Conservation (phyloP, 805 yeast species). For the Yamadazyma ubonensis region DNA sequence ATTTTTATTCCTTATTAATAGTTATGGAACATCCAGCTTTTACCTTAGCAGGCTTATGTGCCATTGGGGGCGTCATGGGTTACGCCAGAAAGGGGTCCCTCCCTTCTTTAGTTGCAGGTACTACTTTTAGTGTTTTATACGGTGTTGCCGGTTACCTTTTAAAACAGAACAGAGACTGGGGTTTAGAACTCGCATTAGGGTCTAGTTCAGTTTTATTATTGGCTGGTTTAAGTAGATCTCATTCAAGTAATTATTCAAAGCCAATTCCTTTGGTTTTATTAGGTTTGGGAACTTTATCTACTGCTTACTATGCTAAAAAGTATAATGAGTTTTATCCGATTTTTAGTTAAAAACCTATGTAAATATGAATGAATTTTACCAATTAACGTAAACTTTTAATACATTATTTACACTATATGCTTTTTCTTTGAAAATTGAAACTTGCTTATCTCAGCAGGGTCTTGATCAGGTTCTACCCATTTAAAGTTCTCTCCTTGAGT, state of each 20-base stretch:
- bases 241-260: conserved; percentile 57
- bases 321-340: conserved; percentile 66
- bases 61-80: conserved; percentile 72
- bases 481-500: conserved; percentile 35
- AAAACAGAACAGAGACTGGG: conserved; percentile 70
- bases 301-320: conserved; percentile 70
- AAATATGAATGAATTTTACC: no score
- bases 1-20: not conserved
- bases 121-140: conserved; percentile 55
- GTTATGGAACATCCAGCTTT: conserved; percentile 74
- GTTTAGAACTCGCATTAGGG: conserved; percentile 76
- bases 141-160: conserved; percentile 76
- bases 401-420: no score
- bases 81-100: conserved; percentile 65
- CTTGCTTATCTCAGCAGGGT: conserved; percentile 37
- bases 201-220: conserved; percentile 63
- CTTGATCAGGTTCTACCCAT: conserved; percentile 49
- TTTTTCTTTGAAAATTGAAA: no score
- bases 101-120: conserved; percentile 81
- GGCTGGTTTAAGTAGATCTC: conserved; percentile 73
- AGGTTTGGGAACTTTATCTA: conserved; percentile 59
- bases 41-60: conserved; percentile 66
- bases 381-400: no score
- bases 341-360: conserved; percentile 11
- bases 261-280: conserved; percentile 74